Base-by-base conservation (phyloP, 169 alveolate genomes). In the Eimeria tenella region DNA sequence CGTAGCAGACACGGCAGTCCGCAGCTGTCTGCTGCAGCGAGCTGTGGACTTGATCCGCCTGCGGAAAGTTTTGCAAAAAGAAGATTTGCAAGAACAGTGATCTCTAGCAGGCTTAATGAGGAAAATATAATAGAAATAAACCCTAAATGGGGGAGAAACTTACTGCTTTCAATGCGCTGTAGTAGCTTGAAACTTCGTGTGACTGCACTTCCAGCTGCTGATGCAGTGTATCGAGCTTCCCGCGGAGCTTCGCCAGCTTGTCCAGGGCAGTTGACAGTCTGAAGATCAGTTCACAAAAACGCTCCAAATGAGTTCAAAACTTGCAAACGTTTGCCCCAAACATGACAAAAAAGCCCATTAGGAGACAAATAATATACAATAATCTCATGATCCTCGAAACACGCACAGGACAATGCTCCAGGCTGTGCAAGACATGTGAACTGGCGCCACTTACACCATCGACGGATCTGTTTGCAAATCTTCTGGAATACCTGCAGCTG, bases 1-100 rank as follows among this genome's bases (percentile, higher is more conserved):
- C 83, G 79, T 81, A 92, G 77, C 95, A 92, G 74, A 92, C 95
- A 10, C 71, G 81, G 79, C 95, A 92, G 79, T 92, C 95, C 42
- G 95, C 84, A 49, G 89, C 75, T 19, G 95, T 62, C 31, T 86
- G 88, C 79, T 92, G 92, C 87, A 92, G 60, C 60, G 95, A 60
- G 75, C 81, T 81, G 83, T 70, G 90, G 58, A 92, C 87, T 25
- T 70, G 92, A 21, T 79, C 93, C 55, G 95, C 95, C 95, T 92
- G 53, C 58, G 56, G 23, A 60, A 60, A 31, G 42, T 31, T 31
- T 31, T 31, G 42, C 42, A 31, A 2, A 2, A 0, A 60, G n/a
- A 60, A n/a, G 70, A n/a, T n/a, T 15, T 2, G 42, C 42, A 31
- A 31, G 2, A 31, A 31, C 4, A 31, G 42, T 2, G 42, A 31